Conservation (phyloP, 2,329 filamentous ascomycete species). For the Botrytis hyacinthi region DNA sequence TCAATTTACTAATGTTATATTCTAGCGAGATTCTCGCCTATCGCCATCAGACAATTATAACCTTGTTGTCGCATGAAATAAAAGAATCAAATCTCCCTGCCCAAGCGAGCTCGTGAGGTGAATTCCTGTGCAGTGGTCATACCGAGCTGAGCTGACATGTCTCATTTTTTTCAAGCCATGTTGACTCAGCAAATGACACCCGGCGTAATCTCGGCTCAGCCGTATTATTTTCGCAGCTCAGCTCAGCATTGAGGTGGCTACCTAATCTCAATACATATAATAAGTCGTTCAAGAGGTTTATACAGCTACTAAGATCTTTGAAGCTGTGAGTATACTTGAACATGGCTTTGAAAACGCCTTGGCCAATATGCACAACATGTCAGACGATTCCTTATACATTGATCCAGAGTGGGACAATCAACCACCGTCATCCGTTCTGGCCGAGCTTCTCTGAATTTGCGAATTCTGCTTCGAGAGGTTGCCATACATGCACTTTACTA, state of each 20-base stretch:
- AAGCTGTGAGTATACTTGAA: background rate
- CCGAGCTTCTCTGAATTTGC: background rate
- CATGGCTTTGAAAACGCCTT: background rate
- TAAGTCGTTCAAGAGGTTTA: background rate
- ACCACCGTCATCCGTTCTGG: background rate
- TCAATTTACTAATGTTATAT: background rate
- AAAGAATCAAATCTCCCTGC: background rate
- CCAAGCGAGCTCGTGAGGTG: background rate
- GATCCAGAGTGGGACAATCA: background rate
- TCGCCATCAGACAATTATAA: background rate
- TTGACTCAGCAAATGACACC: background rate
- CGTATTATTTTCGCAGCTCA: background rate
- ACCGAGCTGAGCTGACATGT: background rate
- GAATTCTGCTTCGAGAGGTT: background rate
- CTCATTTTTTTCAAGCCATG: background rate
- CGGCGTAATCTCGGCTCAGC: background rate
- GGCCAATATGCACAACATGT: background rate
- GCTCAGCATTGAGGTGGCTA: background rate
- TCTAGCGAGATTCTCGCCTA: background rate
- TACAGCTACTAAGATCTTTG: background rate
- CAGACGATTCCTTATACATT: background rate
- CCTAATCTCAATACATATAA: background rate
- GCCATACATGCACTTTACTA: background rate
- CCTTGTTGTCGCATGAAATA: background rate
- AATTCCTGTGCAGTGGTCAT: background rate